These are phyloP conservation scores for Mucor irregularis DNA, from an alignment of 371 early-diverging fungal genomes.

Conservation along the genomic window DNA sequence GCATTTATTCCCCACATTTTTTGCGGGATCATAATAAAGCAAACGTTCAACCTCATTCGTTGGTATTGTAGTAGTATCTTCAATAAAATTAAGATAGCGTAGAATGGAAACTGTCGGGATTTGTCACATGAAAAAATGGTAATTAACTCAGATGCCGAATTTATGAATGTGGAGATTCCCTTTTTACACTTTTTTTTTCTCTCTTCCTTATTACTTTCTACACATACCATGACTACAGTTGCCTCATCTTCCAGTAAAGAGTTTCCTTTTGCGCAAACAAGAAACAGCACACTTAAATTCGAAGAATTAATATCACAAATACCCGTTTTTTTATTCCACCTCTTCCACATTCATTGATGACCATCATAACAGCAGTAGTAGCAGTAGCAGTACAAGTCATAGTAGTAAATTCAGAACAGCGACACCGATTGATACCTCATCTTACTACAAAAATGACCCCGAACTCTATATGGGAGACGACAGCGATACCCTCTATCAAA, in stretches of 20 bases:
- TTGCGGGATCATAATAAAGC: too few species aligned
- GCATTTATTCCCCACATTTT: too few species aligned
- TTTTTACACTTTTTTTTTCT: background rate
- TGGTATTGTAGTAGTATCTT: too few species aligned
- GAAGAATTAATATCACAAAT: background rate
- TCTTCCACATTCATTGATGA: background rate
- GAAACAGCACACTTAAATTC: background rate
- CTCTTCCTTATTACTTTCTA: background rate
- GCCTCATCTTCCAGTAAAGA: background rate
- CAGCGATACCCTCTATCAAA: slow-evolving; percentile 32
- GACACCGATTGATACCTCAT: slow-evolving; percentile 5
- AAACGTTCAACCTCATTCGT: too few species aligned
- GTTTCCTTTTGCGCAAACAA: background rate
- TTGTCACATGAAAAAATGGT: background rate
- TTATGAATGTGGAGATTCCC: background rate
- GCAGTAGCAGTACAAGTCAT: too few species aligned
- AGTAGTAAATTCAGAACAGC: background rate
- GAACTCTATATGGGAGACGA: slow-evolving; percentile 35
- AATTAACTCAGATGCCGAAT: background rate
- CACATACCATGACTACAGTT: background rate
- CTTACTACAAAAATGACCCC: slow-evolving; percentile 1
- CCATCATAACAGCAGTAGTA: too few species aligned
- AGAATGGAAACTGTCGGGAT: background rate
- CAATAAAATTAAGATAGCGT: too few species aligned
- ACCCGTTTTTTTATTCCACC: background rate